A percentile compares a stretch with the other conserved stretches of the same genome.
phyloP scores from a whole-genome alignment of 257 asterid species.

The Pogostemon cablin region DNA sequence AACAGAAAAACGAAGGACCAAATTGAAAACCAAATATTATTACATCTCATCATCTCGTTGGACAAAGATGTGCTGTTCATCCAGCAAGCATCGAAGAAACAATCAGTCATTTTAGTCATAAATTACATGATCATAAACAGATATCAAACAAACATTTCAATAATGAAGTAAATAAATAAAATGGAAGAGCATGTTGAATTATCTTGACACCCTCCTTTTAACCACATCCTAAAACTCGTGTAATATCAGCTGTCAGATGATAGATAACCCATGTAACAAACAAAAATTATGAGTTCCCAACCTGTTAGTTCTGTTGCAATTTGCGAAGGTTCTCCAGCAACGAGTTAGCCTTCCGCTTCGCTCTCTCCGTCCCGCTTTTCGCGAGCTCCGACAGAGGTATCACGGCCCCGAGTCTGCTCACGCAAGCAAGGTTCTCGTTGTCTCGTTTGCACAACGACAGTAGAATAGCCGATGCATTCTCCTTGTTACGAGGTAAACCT shows the following conservation, averaged over 20 bases:
- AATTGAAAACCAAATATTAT: slow-evolving; percentile 21
- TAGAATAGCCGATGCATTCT: slow-evolving; percentile 73
- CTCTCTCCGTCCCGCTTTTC: slow-evolving; percentile 82
- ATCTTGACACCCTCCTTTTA: slow-evolving; percentile 32
- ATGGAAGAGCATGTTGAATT: slow-evolving; percentile 36
- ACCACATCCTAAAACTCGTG: slow-evolving; percentile 56
- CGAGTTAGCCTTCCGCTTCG: slow-evolving; percentile 76
- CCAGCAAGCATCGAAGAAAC: slow-evolving; percentile 29
- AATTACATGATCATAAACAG: slow-evolving; percentile 32
- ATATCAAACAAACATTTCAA: slow-evolving; percentile 31
- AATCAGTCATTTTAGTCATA: slow-evolving; percentile 33
- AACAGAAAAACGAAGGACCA: background rate
- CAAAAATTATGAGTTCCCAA: slow-evolving; percentile 26
- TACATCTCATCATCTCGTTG: slow-evolving; percentile 26
- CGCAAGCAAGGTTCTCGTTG: slow-evolving; percentile 57
- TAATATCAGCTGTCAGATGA: slow-evolving; percentile 38
- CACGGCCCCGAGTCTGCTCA: slow-evolving; percentile 76
- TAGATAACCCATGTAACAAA: slow-evolving; percentile 37
- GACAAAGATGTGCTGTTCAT: slow-evolving; percentile 14
- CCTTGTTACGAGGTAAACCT: slow-evolving; percentile 75
- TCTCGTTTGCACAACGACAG: slow-evolving; percentile 84
- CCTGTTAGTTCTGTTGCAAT: slow-evolving; percentile 49
- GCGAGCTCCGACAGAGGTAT: slow-evolving; percentile 70
- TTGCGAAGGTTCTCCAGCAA: slow-evolving; percentile 76
- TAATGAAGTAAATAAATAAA: slow-evolving; percentile 42